Conservation (phyloP, 2,329 filamentous ascomycete genomes). For the Microdochium trichocladiopsis region DNA sequence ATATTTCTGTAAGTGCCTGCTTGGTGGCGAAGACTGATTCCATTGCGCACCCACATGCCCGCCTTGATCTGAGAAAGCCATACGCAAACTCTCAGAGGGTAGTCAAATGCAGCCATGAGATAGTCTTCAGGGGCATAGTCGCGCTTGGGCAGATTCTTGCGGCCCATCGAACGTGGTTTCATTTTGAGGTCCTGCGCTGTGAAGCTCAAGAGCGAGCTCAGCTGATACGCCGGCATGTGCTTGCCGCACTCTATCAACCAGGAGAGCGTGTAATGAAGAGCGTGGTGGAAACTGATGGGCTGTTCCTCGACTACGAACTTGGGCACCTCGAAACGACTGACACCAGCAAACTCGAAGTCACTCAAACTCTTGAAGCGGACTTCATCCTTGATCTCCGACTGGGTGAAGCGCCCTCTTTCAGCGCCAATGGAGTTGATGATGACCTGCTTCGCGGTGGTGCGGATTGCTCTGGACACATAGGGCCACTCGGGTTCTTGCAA, state of each 20-base stretch:
- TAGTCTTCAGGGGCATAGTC: conserved; percentile 66
- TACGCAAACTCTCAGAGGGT: conserved; percentile 83
- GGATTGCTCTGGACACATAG: conserved; percentile 64
- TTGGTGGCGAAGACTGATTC: conserved; percentile 90
- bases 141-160: conserved; percentile 46
- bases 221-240: conserved; percentile 58
- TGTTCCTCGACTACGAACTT: conserved; percentile 85
- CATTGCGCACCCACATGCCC: conserved; percentile 97
- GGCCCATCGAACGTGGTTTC: conserved; percentile 55
- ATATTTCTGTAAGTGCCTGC: conserved; percentile 90
- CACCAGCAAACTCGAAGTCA: conserved; percentile 73
- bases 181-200: conserved; percentile 63
- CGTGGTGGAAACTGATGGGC: conserved; percentile 94
- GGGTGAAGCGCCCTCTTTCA: conserved; percentile 79
- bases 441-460: conserved; percentile 71
- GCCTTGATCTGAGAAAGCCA: conserved; percentile 99
- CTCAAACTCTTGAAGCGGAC: conserved; percentile 71
- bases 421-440: conserved; percentile 83
- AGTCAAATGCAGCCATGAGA: conserved; percentile 84
- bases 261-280: conserved; percentile 89
- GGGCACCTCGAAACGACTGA: conserved; percentile 60
- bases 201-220: conserved; percentile 65
- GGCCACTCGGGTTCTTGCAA: conserved; percentile 56
- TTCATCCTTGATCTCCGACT: conserved; percentile 82
- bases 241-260: conserved; percentile 92